These are phyloP conservation scores for Berberis thunbergii DNA, from an alignment of 164 flowering plant species.

Conservation along the genomic window DNA sequence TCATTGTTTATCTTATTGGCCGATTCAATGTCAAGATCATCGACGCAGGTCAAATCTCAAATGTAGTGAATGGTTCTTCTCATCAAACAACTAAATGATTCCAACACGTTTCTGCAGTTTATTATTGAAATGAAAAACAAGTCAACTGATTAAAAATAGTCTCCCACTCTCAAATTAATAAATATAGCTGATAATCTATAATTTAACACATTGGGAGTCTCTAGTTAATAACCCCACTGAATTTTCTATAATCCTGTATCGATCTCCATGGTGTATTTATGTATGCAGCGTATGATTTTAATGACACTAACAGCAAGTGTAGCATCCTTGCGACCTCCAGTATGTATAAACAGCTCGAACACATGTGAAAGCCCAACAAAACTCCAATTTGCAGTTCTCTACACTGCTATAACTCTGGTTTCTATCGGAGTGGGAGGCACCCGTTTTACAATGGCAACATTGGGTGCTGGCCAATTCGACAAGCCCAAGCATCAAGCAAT, in stretches of 20 bases:
- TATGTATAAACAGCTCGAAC: slow-evolving; percentile 11
- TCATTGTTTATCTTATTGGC: slow-evolving; percentile 13
- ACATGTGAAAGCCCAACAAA: slow-evolving; percentile 10
- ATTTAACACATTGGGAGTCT: no score
- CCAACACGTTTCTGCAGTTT: background rate
- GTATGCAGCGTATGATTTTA: slow-evolving; percentile 30
- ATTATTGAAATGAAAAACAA: no score
- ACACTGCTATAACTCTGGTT: slow-evolving; percentile 13
- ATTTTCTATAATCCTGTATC: background rate
- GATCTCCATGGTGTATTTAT: background rate
- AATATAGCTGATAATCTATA: no score
- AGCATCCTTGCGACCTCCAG: slow-evolving; percentile 32
- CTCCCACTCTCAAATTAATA: no score
- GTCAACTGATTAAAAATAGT: no score
- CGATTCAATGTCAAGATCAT: slow-evolving; percentile 13
- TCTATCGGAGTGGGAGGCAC: slow-evolving; percentile 33
- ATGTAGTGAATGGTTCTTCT: slow-evolving; percentile 17
- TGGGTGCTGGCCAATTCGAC: slow-evolving; percentile 43
- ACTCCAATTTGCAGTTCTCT: slow-evolving; percentile 24
- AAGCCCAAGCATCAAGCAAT: slow-evolving; percentile 18
- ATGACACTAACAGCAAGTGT: slow-evolving; percentile 31
- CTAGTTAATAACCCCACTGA: background rate
- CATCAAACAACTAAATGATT: background rate
- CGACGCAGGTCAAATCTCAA: slow-evolving; percentile 6
- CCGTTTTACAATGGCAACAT: slow-evolving; percentile 28